Percentiles rank a stretch among this genome's conserved stretches.
These are phyloP conservation scores for Lagenaria siceraria DNA, from an alignment of 306 rosid genomes.

Conservation along the genomic window DNA sequence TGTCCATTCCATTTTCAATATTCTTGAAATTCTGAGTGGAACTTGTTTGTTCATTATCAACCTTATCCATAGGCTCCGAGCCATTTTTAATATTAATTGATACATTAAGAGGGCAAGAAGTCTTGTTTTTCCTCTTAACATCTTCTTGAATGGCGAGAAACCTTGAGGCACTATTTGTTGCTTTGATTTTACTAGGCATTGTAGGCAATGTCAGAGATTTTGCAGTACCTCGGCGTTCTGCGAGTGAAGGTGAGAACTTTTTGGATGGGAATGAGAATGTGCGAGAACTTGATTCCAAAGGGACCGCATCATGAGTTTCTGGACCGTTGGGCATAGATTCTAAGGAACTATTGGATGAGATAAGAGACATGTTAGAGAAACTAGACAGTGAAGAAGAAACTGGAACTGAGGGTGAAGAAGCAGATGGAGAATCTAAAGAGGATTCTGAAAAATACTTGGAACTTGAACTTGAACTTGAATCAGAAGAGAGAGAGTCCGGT, in stretches of 20 bases:
- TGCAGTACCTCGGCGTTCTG: slow-evolving; percentile 76
- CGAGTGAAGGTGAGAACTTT: slow-evolving; percentile 67
- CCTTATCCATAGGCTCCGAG: slow-evolving; percentile 19
- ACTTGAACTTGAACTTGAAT: slow-evolving; percentile 51
- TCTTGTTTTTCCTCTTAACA: slow-evolving; percentile 17
- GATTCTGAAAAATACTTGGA: slow-evolving; percentile 53
- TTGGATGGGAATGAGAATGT: slow-evolving; percentile 35
- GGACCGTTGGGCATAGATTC: slow-evolving; percentile 27
- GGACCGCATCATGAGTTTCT: slow-evolving; percentile 23
- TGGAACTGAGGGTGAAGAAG: slow-evolving; percentile 25
- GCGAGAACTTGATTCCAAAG: slow-evolving; percentile 31
- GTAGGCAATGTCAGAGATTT: slow-evolving; percentile 67
- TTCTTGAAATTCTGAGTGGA: slow-evolving; percentile 25
- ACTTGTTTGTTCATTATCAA: slow-evolving; percentile 21
- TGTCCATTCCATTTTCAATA: slow-evolving; percentile 22
- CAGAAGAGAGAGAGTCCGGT: slow-evolving; percentile 78
- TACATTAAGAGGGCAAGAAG: slow-evolving; percentile 19
- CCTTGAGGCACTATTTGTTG: slow-evolving; percentile 22
- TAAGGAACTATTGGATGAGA: slow-evolving; percentile 32
- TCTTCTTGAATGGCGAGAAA: slow-evolving; percentile 23
- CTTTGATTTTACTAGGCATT: slow-evolving; percentile 32
- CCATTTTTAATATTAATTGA: slow-evolving; percentile 16
- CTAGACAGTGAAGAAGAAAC: slow-evolving; percentile 38
- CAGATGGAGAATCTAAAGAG: slow-evolving; percentile 60
- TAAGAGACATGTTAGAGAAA: slow-evolving; percentile 42